phyloP scores from a whole-genome alignment of 306 rosid genomes.

The Mimosa pudica region DNA sequence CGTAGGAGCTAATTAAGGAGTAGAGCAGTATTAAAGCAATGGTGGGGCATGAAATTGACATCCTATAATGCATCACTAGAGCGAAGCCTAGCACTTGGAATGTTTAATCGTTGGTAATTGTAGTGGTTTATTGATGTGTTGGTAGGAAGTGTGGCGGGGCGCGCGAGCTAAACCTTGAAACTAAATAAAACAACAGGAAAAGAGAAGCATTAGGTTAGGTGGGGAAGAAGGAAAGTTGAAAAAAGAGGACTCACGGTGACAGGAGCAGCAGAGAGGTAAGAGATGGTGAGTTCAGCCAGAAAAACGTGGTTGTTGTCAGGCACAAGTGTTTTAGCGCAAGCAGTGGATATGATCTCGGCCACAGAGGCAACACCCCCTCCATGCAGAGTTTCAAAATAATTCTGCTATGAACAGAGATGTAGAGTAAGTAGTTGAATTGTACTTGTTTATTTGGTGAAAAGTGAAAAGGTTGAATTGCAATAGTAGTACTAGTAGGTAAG shows the following conservation, averaged over 20 bases:
- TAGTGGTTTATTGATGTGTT: background rate
- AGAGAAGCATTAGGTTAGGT: conserved; percentile 2
- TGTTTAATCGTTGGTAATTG: background rate
- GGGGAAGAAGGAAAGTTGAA: conserved; percentile 15
- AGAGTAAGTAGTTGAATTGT: no score
- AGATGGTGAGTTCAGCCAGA: conserved; percentile 50
- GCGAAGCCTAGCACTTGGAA: background rate
- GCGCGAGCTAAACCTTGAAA: background rate
- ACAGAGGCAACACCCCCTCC: conserved; percentile 51
- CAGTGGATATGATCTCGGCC: conserved; percentile 38
- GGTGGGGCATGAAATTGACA: background rate
- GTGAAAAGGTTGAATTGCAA: no score
- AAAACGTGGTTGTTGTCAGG: conserved; percentile 43
- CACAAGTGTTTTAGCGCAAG: conserved; percentile 58
- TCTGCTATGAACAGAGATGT: conserved; percentile 31
- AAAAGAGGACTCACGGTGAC: conserved; percentile 38
- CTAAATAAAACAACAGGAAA: background rate
- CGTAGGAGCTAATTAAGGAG: no score
- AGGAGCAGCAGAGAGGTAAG: conserved; percentile 50
- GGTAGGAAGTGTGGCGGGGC: conserved; percentile 11
- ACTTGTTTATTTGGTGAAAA: no score
- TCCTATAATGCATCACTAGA: background rate
- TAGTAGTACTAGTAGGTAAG: no score
- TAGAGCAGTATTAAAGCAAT: background rate
- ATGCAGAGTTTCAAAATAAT: conserved; percentile 43